These are phyloP conservation scores for Rhodosporidiobolus odoratus DNA, from an alignment of 768 basidiomycete genomes.

Conservation along the genomic window DNA sequence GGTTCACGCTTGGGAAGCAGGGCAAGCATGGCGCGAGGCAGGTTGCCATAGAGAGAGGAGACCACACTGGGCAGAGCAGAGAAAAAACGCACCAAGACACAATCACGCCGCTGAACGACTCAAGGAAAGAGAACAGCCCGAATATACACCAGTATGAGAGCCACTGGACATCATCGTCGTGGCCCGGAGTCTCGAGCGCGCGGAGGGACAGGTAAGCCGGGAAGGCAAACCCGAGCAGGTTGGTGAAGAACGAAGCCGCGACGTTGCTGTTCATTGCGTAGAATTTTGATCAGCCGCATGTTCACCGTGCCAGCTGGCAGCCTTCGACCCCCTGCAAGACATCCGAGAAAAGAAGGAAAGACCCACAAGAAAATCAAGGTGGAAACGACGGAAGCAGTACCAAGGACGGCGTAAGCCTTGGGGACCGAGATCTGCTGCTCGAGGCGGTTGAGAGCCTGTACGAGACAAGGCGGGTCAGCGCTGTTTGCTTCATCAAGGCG, in stretches of 20 bases:
- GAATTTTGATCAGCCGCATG: no score
- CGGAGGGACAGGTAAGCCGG: slow-evolving; percentile 93
- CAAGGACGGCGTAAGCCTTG: slow-evolving; percentile 82
- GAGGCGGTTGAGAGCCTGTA: slow-evolving; percentile 58
- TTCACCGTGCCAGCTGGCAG: no score
- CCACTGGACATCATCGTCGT: slow-evolving; percentile 76
- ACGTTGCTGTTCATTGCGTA: no score
- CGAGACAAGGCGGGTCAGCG: not conserved
- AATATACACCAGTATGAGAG: slow-evolving; percentile 97
- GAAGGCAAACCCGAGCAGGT: slow-evolving; percentile 87
- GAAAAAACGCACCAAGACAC: slow-evolving; percentile 64
- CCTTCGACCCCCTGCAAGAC: no score
- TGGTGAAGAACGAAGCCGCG: slow-evolving; percentile 84
- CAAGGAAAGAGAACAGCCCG: slow-evolving; percentile 83
- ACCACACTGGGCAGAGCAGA: not conserved
- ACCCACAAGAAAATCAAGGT: slow-evolving; percentile 73
- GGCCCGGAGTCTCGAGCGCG: slow-evolving; percentile 79
- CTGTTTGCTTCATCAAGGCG: not conserved
- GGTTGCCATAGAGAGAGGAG: not conserved
- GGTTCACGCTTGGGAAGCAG: no score
- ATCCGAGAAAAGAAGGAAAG: no score
- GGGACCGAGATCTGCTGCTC: slow-evolving; percentile 89
- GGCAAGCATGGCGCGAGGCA: no score
- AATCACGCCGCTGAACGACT: slow-evolving; percentile 72
- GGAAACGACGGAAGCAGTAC: slow-evolving; percentile 60